These are phyloP conservation scores for Chlorella sp. DNA, from an alignment of 139 green algal species.

Conservation along the genomic window DNA sequence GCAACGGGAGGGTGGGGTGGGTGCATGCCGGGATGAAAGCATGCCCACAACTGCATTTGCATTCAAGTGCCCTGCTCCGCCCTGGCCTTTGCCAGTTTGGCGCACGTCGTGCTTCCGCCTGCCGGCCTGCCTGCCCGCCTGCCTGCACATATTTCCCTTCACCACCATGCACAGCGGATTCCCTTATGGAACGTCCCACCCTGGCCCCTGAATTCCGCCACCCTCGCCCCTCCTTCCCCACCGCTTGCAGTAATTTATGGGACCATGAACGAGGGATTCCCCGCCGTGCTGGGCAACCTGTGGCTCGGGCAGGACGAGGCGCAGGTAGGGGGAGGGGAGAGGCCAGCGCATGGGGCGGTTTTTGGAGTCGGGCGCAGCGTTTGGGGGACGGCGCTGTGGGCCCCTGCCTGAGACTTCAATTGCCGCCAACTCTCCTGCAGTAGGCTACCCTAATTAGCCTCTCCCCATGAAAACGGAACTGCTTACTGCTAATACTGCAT, in stretches of 20 bases:
- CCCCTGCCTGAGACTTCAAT: not conserved
- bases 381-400: too few relatives aligned
- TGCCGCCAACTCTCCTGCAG: not conserved
- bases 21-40: too few relatives aligned
- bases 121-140: not conserved
- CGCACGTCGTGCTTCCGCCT: not conserved
- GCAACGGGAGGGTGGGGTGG: too few relatives aligned
- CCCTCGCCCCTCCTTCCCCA: not conserved
- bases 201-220: not conserved
- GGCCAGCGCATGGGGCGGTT: too few relatives aligned
- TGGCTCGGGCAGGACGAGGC: constrained; percentile 86
- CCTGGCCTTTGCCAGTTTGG: too few relatives aligned
- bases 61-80: too few relatives aligned
- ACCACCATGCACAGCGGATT: too few relatives aligned
- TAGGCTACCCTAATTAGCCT: not conserved
- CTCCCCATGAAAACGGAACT: too few relatives aligned
- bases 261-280: constrained; percentile 53
- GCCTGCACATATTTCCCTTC: too few relatives aligned
- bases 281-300: constrained; percentile 70
- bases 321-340: not conserved
- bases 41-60: too few relatives aligned
- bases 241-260: constrained; percentile 35
- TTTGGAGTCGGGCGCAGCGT: too few relatives aligned
- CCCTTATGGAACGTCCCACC: not conserved
- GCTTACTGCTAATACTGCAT: too few relatives aligned